Conservation (phyloP, 116 monocot species). For the Cymodocea nodosa region DNA sequence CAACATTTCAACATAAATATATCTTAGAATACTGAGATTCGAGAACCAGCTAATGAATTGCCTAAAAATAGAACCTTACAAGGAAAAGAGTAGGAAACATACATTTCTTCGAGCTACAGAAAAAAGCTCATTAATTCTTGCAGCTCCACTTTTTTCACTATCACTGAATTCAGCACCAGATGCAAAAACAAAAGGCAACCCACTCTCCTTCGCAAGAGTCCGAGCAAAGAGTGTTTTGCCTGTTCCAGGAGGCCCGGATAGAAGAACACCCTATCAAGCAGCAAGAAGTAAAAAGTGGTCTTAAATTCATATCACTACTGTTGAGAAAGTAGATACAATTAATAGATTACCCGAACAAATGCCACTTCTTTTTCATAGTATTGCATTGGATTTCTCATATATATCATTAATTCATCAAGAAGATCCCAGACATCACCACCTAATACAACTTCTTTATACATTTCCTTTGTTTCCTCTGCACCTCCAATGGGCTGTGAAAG, state of each 20-base stretch:
- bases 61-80: neutral
- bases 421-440: slow-evolving; percentile 94
- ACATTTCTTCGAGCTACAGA: slow-evolving; percentile 84
- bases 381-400: slow-evolving; percentile 88
- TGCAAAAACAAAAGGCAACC: slow-evolving; percentile 84
- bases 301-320: neutral
- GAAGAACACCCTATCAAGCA: slow-evolving; percentile 52
- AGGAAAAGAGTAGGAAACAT: slow-evolving; percentile 7
- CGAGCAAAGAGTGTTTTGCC: slow-evolving; percentile 90
- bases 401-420: slow-evolving; percentile 85
- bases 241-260: slow-evolving; percentile 85
- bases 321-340: neutral
- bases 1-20: too few relatives aligned
- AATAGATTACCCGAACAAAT: slow-evolving; percentile 60
- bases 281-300: neutral
- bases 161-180: slow-evolving; percentile 92
- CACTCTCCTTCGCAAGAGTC: slow-evolving; percentile 81
- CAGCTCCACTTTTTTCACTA: slow-evolving; percentile 86
- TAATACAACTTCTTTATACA: slow-evolving; percentile 75
- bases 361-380: slow-evolving; percentile 81
- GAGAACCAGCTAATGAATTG: too few relatives aligned
- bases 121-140: slow-evolving; percentile 74
- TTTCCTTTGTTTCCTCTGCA: slow-evolving; percentile 41
- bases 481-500: slow-evolving; percentile 41
- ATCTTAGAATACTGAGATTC: too few relatives aligned